Evolutionary conservation across 129 eudicot species (phyloP), one percentile per base, ranked within the genome.

Genomic region (Oenanthe sinensis): DNA sequence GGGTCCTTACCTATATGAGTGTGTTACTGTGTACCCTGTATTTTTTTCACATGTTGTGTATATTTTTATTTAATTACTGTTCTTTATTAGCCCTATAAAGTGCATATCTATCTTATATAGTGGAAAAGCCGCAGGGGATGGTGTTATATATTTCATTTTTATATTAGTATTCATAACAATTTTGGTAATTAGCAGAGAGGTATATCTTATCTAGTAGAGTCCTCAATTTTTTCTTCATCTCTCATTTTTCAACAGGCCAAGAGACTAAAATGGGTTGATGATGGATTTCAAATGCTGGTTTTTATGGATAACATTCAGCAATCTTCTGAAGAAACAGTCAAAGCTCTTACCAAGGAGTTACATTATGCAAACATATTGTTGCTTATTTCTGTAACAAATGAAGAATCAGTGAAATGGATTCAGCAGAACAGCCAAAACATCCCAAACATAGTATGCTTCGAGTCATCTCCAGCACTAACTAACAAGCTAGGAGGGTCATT

Each of bases 191-290:
- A 3, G 33, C 33, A 60, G 33, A 60, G 68, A n/a, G 33, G 33
- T 24, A 60, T 60, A 72, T 71, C 47, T 42, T 43, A 22, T 43
- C 52, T 24, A 26, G 10, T 44, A 45, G 55, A 74, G 4, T 15
- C 26, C 17, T 74, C 20, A 11, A 13, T n/a, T 45, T 74, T 11
- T 74, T 46, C 24, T 10, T 15, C 42, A n/a, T 60, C 19, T n/a
- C 33, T 30, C 4, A 16, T 77, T 33, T 83, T 69, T 68, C 26
- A 24, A 75, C 89, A 94, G 98, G 98, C 97, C 28, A 77, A 86
- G 52, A 86, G 90, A 74, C 75, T 95, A 81, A 88, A 91, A 86
- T 91, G 94, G 93, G 91, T 91, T 76, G 98, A 95, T 79, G 92
- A 95, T 30, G 85, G 83, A 62, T 88, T 83, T 81, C 92, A 90